Evolutionary conservation across 495 filamentous ascomycete genomes (phyloP).

Genomic region (Aspergillus egyptiacus): DNA sequence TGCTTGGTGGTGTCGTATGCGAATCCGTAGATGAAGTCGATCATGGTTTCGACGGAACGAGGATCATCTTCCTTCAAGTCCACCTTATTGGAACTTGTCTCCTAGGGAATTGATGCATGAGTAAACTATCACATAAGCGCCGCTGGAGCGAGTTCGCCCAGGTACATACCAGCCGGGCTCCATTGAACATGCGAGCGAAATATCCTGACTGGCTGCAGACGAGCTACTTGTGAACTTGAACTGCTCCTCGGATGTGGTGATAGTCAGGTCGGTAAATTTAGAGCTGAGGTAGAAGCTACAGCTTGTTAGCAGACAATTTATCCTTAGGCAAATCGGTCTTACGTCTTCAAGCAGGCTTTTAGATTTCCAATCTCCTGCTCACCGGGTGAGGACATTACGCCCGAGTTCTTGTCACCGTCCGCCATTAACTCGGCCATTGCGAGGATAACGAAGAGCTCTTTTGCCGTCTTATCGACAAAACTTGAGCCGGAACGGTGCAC

Average conservation of each 20-base stretch:
- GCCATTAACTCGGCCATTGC: not conserved
- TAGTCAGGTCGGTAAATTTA: conserved; percentile 34
- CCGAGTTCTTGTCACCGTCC: not conserved
- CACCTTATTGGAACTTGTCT: conserved; percentile 16
- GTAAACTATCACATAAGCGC: not conserved
- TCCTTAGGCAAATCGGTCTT: no score
- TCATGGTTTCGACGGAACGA: conserved; percentile 27
- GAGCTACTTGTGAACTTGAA: conserved; percentile 36
- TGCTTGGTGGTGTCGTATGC: conserved; percentile 20
- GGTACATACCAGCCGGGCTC: conserved; percentile 28
- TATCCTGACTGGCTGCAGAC: conserved; percentile 35
- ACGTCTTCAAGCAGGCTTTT: not conserved
- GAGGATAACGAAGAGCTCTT: no score
- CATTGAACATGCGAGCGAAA: conserved; percentile 28
- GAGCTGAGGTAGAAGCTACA: conserved; percentile 10
- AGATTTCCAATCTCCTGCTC: not conserved
- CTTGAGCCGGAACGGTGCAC: no score
- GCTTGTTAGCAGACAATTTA: not conserved
- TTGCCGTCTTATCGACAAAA: no score
- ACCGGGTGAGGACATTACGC: not conserved
- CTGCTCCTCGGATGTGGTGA: conserved; percentile 25
- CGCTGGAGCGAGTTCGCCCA: not conserved
- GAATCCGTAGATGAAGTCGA: conserved; percentile 30
- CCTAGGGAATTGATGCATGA: conserved; percentile 4
- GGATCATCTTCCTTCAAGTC: conserved; percentile 26